These are phyloP conservation scores for Rugosomyces carneus DNA, from an alignment of 1,284 basidiomycete species.

Conservation along the genomic window DNA sequence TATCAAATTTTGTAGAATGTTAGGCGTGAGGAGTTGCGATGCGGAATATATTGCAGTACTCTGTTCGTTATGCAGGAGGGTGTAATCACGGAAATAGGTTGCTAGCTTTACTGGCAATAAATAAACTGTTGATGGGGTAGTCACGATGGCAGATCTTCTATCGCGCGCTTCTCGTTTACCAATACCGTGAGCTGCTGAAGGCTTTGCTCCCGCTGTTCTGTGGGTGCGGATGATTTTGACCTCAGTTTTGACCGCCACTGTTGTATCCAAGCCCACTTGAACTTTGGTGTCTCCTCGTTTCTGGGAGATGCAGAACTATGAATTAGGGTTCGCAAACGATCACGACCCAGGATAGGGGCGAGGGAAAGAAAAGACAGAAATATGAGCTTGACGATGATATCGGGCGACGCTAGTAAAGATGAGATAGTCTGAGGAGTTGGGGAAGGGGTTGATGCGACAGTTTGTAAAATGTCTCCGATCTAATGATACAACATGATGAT, in stretches of 20 bases:
- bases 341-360: slow-evolving; percentile 69
- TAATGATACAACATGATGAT: slow-evolving; percentile 23
- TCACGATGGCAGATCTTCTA: slow-evolving; percentile 33
- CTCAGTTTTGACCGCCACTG: slow-evolving; percentile 49
- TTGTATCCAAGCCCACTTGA: slow-evolving; percentile 49
- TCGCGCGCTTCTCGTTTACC: slow-evolving; percentile 41
- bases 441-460: slow-evolving; percentile 61
- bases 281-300: slow-evolving; percentile 29
- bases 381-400: slow-evolving; percentile 66
- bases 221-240: slow-evolving; percentile 35
- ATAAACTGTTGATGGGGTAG: slow-evolving; percentile 14
- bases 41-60: no score
- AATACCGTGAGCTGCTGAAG: slow-evolving; percentile 36
- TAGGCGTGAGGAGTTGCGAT: slow-evolving; percentile 8
- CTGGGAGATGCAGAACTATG: slow-evolving; percentile 27
- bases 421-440: slow-evolving; percentile 65
- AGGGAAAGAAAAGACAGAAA: slow-evolving; percentile 70
- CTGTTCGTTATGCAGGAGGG: slow-evolving; percentile 13
- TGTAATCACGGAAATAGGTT: slow-evolving; percentile 11
- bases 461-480: slow-evolving; percentile 81
- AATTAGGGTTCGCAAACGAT: slow-evolving; percentile 52
- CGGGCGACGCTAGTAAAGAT: slow-evolving; percentile 63
- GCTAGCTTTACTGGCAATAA: slow-evolving; percentile 6
- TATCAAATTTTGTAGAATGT: slow-evolving; percentile 7
- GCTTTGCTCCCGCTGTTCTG: slow-evolving; percentile 32